phyloP scores from a whole-genome alignment of 208 protist species.

The Crithidia fasciculata region DNA sequence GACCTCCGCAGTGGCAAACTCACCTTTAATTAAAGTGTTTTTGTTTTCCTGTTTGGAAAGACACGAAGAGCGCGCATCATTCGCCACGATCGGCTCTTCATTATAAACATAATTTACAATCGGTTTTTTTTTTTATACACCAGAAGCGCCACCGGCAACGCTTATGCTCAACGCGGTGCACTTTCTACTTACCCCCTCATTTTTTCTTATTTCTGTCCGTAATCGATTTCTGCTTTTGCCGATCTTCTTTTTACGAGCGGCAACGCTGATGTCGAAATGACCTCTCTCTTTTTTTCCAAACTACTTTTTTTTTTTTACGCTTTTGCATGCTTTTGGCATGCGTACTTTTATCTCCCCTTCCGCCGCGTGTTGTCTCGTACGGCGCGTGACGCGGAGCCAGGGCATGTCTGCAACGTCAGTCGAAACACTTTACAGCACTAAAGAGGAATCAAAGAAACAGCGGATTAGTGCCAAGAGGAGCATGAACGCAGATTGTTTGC shows the following conservation, averaged over 20 bases:
- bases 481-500: no score
- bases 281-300: background rate
- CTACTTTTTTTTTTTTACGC: background rate
- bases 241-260: background rate
- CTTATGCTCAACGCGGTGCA: background rate
- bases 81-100: no score
- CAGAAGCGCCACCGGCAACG: background rate
- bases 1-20: slow-evolving; percentile 11
- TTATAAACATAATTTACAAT: background rate
- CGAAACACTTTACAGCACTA: no score
- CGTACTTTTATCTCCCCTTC: no score
- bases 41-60: background rate
- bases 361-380: no score
- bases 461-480: no score
- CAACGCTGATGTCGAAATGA: background rate
- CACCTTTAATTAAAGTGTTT: slow-evolving; percentile 3
- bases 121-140: background rate
- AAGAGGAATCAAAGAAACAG: no score
- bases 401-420: no score
- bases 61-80: no score
- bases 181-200: background rate
- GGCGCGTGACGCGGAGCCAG: no score
- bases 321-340: background rate
- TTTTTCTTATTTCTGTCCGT: slow-evolving; percentile 14
- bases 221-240: background rate